phyloP scores from a whole-genome alignment of 768 basidiomycete genomes.

The Mycena galericulata region DNA sequence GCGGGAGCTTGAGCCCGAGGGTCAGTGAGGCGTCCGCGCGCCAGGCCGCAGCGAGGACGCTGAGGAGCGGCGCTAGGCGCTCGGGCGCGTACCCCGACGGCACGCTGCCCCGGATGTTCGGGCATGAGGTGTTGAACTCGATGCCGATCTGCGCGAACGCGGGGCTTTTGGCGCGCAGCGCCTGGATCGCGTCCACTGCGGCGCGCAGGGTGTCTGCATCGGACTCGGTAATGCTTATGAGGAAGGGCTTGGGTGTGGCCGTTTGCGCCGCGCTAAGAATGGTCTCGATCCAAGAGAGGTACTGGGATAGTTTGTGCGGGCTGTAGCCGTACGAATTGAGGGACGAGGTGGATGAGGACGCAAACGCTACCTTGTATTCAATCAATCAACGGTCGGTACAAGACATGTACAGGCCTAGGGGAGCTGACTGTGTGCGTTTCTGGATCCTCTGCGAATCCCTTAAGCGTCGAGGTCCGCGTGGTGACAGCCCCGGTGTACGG shows the following conservation, averaged over 20 bases:
- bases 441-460: conserved; percentile 80
- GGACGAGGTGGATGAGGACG: conserved; percentile 64
- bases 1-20: conserved; percentile 84
- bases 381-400: conserved; percentile 8
- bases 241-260: conserved; percentile 63
- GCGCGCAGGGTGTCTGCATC: conserved; percentile 58
- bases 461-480: conserved; percentile 79
- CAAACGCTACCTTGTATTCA: conserved; percentile 68
- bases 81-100: conserved; percentile 75
- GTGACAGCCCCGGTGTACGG: conserved; percentile 83
- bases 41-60: conserved; percentile 63
- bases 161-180: conserved; percentile 57
- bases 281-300: conserved; percentile 72
- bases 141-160: conserved; percentile 60
- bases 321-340: conserved; percentile 92
- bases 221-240: conserved; percentile 84
- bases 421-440: conserved; percentile 65
- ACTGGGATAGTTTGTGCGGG: conserved; percentile 75
- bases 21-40: conserved; percentile 65
- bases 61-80: conserved; percentile 65
- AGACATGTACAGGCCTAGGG: conserved; percentile 16
- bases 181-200: conserved; percentile 73
- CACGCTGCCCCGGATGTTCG: conserved; percentile 74
- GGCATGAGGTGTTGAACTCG: conserved; percentile 89
- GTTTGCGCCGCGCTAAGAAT: conserved; percentile 54